These are phyloP conservation scores for Lasiosphaeria miniovina DNA, from an alignment of 495 filamentous ascomycete species.

Conservation along the genomic window DNA sequence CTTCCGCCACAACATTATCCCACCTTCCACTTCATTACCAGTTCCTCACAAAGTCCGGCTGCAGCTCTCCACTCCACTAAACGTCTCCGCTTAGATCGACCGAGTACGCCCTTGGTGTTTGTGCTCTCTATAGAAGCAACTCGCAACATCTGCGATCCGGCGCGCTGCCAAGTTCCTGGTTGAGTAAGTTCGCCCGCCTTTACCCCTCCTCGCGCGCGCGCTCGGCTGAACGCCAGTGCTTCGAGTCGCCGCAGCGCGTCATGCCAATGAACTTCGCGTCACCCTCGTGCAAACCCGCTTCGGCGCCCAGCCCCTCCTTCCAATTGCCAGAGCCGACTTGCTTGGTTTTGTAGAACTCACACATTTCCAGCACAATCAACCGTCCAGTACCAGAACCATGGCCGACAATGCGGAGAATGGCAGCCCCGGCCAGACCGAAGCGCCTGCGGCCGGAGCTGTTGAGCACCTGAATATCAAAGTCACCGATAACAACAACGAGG, in stretches of 20 bases:
- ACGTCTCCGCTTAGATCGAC: not conserved
- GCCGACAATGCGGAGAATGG: slow-evolving; percentile 52
- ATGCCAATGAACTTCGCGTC: slow-evolving; percentile 3
- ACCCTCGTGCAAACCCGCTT: not conserved
- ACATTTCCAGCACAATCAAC: not conserved
- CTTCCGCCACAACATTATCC: not conserved
- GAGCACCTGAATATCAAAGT: slow-evolving; percentile 99
- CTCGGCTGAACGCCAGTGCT: not conserved
- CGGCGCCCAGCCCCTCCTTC: not conserved
- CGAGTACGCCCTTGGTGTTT: not conserved
- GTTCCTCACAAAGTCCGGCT: not conserved
- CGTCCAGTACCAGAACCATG: slow-evolving; percentile 41
- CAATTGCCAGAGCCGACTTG: not conserved
- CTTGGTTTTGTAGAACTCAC: not conserved
- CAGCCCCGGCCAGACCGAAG: slow-evolving; percentile 55
- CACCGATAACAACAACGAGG: slow-evolving; percentile 99
- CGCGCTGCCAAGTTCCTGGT: not conserved
- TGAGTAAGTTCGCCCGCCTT: not conserved
- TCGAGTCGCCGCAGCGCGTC: not conserved
- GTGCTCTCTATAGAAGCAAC: not conserved
- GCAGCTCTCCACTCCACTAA: not conserved
- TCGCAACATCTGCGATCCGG: not conserved
- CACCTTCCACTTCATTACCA: not conserved
- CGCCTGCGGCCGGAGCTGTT: slow-evolving; percentile 36
- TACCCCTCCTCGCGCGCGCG: not conserved